Evolutionary conservation across 2,329 filamentous ascomycete genomes (phyloP).

Genomic region (Ascochyta rabiei): DNA sequence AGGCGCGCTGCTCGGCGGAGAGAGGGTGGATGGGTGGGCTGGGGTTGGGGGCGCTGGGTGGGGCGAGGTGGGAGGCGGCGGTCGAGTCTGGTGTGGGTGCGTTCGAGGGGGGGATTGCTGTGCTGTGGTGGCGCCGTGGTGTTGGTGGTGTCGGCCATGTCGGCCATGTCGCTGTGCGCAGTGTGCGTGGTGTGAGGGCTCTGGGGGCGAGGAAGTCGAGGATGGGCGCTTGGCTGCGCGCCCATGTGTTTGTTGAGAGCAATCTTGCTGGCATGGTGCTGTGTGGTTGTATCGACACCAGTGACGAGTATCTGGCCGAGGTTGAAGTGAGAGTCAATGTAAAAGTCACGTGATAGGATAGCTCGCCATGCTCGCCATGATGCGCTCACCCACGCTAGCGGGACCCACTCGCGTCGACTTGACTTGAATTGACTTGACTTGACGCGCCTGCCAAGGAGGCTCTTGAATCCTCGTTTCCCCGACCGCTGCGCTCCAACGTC

Average conservation of each 20-base stretch:
- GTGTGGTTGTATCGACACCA: not conserved
- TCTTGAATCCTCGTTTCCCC: slow-evolving; percentile 27
- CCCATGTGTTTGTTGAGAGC: slow-evolving; percentile 23
- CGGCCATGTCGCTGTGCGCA: not conserved
- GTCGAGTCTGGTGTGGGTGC: not conserved
- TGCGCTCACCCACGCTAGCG: slow-evolving; percentile 29
- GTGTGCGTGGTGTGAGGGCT: slow-evolving; percentile 16
- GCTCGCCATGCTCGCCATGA: slow-evolving; percentile 22
- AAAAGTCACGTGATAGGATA: too few species aligned
- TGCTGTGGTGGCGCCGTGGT: slow-evolving; percentile 16
- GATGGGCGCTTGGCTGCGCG: slow-evolving; percentile 21
- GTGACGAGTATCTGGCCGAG: not conserved
- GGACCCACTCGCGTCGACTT: slow-evolving; percentile 21
- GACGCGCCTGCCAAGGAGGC: slow-evolving; percentile 29
- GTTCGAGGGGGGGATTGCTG: not conserved
- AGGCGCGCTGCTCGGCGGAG: slow-evolving; percentile 39
- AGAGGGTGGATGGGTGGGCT: slow-evolving; percentile 33
- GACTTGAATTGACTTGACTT: too few species aligned
- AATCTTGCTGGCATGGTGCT: slow-evolving; percentile 25
- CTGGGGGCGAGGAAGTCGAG: slow-evolving; percentile 40
- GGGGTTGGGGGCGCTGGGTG: slow-evolving; percentile 6
- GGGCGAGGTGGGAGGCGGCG: not conserved
- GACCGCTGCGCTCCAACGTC: slow-evolving; percentile 25
- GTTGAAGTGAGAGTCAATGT: not conserved
- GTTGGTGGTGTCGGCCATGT: not conserved